phyloP scores from a whole-genome alignment of 306 rosid species.

The Canavalia ensiformis region DNA sequence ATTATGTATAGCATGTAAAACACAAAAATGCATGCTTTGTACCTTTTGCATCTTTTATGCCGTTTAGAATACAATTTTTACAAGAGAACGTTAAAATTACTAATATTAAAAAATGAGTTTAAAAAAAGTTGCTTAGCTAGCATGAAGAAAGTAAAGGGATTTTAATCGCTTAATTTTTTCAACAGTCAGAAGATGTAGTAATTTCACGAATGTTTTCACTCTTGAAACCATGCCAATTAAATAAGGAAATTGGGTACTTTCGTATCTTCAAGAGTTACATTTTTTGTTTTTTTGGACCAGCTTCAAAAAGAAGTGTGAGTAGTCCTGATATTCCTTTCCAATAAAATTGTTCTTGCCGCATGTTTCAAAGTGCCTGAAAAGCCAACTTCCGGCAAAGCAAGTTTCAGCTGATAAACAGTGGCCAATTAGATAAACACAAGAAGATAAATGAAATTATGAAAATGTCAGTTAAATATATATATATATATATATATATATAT shows the following conservation, averaged over 20 bases:
- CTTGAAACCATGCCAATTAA: neutral
- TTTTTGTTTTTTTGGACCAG: no score
- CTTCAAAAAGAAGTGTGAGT: no score
- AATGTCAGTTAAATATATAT: no score
- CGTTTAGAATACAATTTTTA: neutral
- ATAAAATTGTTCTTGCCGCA: no score
- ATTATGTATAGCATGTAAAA: neutral
- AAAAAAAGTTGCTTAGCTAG: neutral
- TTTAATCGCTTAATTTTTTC: neutral
- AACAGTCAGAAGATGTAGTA: neutral
- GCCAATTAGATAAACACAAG: no score
- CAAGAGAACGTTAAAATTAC: neutral
- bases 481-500: no score
- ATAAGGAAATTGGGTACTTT: neutral
- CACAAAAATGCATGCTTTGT: neutral
- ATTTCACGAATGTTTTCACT: neutral
- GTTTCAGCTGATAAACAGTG: no score
- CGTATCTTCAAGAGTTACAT: neutral
- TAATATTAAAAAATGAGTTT: slow-evolving; percentile 6
- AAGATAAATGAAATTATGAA: no score
- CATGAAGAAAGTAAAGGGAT: neutral
- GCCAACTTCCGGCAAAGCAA: no score
- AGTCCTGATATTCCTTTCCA: no score
- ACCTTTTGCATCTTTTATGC: neutral
- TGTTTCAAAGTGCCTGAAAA: no score